Evolutionary conservation across 495 filamentous ascomycete species (phyloP).

Genomic region (Xylaria curta): DNA sequence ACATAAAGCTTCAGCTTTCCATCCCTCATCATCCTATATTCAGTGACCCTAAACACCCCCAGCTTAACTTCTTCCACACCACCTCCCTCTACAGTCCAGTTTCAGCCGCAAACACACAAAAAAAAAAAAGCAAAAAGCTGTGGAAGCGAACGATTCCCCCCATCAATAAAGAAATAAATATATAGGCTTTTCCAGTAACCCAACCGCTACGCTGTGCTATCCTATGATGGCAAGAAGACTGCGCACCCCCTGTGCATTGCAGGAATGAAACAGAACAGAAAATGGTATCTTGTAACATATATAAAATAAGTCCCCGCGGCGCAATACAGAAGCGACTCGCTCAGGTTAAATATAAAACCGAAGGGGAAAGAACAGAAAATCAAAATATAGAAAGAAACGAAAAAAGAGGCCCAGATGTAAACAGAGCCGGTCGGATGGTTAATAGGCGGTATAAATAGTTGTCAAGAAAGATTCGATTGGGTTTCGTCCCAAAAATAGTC

Average conservation of each 20-base stretch:
- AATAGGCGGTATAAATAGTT: not conserved
- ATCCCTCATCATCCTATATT: slow-evolving; percentile 2
- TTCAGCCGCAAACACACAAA: not conserved
- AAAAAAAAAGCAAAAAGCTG: not conserved
- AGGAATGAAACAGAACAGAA: slow-evolving; percentile 11
- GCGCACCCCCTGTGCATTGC: slow-evolving; percentile 14
- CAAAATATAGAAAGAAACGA: not conserved
- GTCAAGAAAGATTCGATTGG: slow-evolving; percentile 10
- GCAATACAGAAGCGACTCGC: slow-evolving; percentile 22
- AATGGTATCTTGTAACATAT: slow-evolving; percentile 27
- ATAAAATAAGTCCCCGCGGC: not conserved
- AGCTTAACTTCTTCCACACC: not conserved
- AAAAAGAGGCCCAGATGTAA: not conserved
- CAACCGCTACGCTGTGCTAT: slow-evolving; percentile 22
- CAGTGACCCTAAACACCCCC: not conserved
- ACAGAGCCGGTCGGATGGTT: not conserved
- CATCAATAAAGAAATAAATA: slow-evolving; percentile 1
- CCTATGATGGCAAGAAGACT: not conserved
- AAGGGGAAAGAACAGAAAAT: not conserved
- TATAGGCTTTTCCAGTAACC: slow-evolving; percentile 26
- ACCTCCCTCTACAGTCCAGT: not conserved
- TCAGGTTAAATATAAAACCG: slow-evolving; percentile 18
- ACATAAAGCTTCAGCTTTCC: not conserved
- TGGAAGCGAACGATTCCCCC: slow-evolving; percentile 1
- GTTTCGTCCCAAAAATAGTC: slow-evolving; percentile 36